phyloP scores from a whole-genome alignment of 2,329 filamentous ascomycete species.

The Nothomitra cinnamomea region DNA sequence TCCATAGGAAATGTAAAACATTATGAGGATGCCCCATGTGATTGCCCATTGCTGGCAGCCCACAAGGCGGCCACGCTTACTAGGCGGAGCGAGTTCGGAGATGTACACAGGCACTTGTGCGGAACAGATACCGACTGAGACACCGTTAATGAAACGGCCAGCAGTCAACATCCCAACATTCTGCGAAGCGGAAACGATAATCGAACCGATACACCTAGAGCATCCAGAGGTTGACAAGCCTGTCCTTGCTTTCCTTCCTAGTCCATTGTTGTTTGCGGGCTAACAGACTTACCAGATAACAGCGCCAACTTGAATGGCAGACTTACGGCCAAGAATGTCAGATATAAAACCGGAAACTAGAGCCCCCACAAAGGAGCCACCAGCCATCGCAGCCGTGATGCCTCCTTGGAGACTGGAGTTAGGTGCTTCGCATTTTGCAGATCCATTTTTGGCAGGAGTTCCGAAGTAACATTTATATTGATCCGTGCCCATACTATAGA shows the following conservation, averaged over 20 bases:
- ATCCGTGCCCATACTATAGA: slow-evolving; percentile 29
- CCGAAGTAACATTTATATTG: slow-evolving; percentile 37
- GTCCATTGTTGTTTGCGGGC: not conserved
- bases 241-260: not conserved
- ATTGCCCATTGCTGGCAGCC: slow-evolving; percentile 54
- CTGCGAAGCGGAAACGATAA: slow-evolving; percentile 40
- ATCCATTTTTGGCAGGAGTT: slow-evolving; percentile 23
- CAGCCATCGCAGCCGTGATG: slow-evolving; percentile 55
- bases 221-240: slow-evolving; percentile 5
- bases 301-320: slow-evolving; percentile 30
- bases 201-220: slow-evolving; percentile 39
- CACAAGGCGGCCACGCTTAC: slow-evolving; percentile 42
- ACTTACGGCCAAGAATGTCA: slow-evolving; percentile 35
- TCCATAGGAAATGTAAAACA: slow-evolving; percentile 37
- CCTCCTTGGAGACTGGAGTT: slow-evolving; percentile 35
- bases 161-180: slow-evolving; percentile 36
- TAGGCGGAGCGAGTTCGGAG: slow-evolving; percentile 44
- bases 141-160: slow-evolving; percentile 30
- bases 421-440: slow-evolving; percentile 34
- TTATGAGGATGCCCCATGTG: slow-evolving; percentile 51
- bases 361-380: slow-evolving; percentile 50
- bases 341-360: slow-evolving; percentile 41
- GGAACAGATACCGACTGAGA: slow-evolving; percentile 55
- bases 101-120: slow-evolving; percentile 56
- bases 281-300: slow-evolving; percentile 24